phyloP scores from a whole-genome alignment of 805 yeast genomes.

The Candida schatavii region DNA sequence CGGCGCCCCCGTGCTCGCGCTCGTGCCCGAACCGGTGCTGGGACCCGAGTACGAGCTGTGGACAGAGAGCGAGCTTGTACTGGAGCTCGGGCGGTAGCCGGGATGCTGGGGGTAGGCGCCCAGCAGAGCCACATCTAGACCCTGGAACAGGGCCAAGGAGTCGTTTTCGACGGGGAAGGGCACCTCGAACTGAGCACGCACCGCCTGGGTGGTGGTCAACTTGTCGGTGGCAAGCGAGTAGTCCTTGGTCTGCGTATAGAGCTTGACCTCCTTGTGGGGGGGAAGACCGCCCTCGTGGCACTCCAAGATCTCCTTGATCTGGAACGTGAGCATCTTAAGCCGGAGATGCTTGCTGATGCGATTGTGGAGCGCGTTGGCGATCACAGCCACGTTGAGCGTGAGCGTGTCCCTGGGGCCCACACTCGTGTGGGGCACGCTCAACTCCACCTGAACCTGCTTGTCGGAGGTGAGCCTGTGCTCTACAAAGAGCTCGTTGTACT shows the following conservation, averaged over 20 bases:
- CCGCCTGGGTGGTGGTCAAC: slow-evolving; percentile 25
- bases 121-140: not conserved
- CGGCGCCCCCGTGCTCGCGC: no score
- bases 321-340: slow-evolving; percentile 45
- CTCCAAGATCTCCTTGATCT: slow-evolving; percentile 53
- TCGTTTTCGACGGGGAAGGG: slow-evolving; percentile 36
- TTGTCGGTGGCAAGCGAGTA: slow-evolving; percentile 15
- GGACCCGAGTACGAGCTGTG: no score
- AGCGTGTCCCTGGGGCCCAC: slow-evolving; percentile 59
- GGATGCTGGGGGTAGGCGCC: not conserved
- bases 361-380: slow-evolving; percentile 36
- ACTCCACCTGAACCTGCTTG: slow-evolving; percentile 44
- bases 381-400: slow-evolving; percentile 34
- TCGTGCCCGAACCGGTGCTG: no score
- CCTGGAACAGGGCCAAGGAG: slow-evolving; percentile 23
- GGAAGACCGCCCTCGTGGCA: slow-evolving; percentile 51
- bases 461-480: slow-evolving; percentile 47
- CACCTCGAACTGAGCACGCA: slow-evolving; percentile 20
- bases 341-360: slow-evolving; percentile 29
- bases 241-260: slow-evolving; percentile 32
- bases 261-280: slow-evolving; percentile 43
- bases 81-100: not conserved
- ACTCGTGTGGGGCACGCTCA: slow-evolving; percentile 48
- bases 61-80: no score
- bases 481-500: slow-evolving; percentile 51